Base-by-base conservation (phyloP, 257 asterid species). In the Galeopsis tetrahit region DNA sequence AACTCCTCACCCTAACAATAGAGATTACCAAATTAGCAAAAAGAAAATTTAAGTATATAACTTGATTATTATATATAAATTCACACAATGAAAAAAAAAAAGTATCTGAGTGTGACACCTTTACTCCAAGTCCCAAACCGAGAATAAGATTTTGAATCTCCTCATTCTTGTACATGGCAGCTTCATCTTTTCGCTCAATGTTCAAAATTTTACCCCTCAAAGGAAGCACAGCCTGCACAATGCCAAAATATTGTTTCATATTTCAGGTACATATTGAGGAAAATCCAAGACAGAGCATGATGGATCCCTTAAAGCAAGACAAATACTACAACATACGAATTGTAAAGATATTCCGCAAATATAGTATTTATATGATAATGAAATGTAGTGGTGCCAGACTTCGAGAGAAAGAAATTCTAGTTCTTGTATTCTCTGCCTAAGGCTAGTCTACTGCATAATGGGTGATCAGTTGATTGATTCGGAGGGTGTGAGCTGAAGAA, bases 111-210 rank as follows among this genome's bases (percentile, higher is more conserved):
- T 63, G 31, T 3, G 21, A 11, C 56, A 92, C 99, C 99, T 95
- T 95, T 61, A 95, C 95, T 72, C 99, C 99, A 84, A 95, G 99
- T 78, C 98, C 97, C 73, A 95, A 78, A 57, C 89, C 99, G 33
- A 90, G 93, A 80, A 95, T 95, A 72, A 95, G 98, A 86, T 95
- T 95, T 81, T 92, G 99, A 77, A 95, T 92, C 92, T 95, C 99
- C 82, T 90, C 95, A 77, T 90, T 95, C 77, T 95, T 95, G 84
- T 95, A 95, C 96, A 95, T 95, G 38, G 99, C 94, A 70, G 98
- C 98, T 86, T 95, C 99, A 60, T 95, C 99, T 85, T 71, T 90
- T 69, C 99, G 82, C 80, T 95, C 99, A 73, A 95, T 83, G 81
- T 95, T 95, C 88, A 95, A 83, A 73, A 95, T 95, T 85, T 95